Evolutionary conservation across 1,139 yeast species (phyloP).

Genomic region (Kluyveromyces sp.): DNA sequence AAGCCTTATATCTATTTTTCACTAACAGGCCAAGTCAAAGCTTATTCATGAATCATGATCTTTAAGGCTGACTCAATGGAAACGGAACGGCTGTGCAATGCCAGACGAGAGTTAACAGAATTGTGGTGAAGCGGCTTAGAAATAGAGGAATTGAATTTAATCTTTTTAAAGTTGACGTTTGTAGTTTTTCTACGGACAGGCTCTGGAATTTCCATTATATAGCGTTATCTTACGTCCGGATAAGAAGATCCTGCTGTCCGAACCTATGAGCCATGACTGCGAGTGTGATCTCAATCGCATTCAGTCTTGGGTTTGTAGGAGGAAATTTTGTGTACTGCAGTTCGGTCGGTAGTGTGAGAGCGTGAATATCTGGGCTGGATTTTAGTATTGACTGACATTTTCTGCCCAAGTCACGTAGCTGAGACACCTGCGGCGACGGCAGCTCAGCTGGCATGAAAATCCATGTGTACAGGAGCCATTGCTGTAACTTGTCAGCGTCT

Average conservation of each 20-base stretch:
- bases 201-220: too few species aligned
- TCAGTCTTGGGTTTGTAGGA: constrained; percentile 4
- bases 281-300: constrained; percentile 3
- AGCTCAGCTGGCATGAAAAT: constrained; percentile 6
- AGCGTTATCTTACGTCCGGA: too few species aligned
- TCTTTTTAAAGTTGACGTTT: not conserved
- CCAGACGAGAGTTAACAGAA: not conserved
- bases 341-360: constrained; percentile 1
- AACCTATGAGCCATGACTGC: constrained; percentile 4
- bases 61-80: not conserved
- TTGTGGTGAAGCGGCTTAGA: too few species aligned
- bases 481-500: constrained; percentile 12
- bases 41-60: not conserved
- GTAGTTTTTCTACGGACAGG: too few species aligned
- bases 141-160: too few species aligned
- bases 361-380: not conserved
- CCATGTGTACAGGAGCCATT: constrained; percentile 26
- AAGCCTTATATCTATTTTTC: not conserved
- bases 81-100: not conserved
- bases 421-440: constrained; percentile 4
- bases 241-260: constrained; percentile 4
- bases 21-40: not conserved
- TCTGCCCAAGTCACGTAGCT: constrained; percentile 5
- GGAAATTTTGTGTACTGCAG: constrained; percentile 1
- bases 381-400: not conserved